Base-by-base conservation (phyloP, 129 eudicot species). In the Lactuca saligna region DNA sequence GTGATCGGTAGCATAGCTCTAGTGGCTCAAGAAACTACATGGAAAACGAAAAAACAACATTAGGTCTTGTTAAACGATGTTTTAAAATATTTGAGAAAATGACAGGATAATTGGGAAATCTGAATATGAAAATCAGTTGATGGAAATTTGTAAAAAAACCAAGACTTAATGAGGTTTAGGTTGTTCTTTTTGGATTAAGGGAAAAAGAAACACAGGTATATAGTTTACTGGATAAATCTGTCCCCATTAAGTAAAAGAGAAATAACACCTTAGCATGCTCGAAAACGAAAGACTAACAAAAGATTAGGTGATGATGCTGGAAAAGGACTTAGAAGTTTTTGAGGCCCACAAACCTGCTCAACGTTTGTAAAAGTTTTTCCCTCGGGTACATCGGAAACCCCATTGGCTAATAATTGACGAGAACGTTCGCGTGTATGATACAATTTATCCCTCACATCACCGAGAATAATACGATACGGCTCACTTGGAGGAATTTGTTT, bases 381-480 rank as follows among this genome's bases (percentile, higher is more conserved):
- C 53, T 83, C 88, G 6, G 85, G 84, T 42, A 84, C 59, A 69
- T 86, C 90, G 9, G 93, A 84, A 53, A 37, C 46, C 44, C 85
- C 93, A 56, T 78, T 74, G 4, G 90, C 69, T 63, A 89, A 72
- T 42, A 89, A 17, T 25, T 86, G 93, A 29, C 93, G 90, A 70
- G 93, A 76, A 12, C 86, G 84, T 64, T 89, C 96, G 38, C 96
- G 90, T 3, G 90, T 89, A 72, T 89, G 71, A 67, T 86, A 89
- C 41, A 89, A 81, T 74, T 84, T 83, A 79, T 89, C 96, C 81
- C 96, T 86, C 85, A 89, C 96, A 41, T 82, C 86, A 62, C 84
- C 90, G 60, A 89, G 90, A 77, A 89, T 78, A 25, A 89, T 85
- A 69, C 96, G 93, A 48, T 89, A 89, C 3, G 96, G 96, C 79